A percentile compares a stretch with the other conserved stretches of the same genome.
phyloP scores from a whole-genome alignment of 495 filamentous ascomycete genomes.

The Trypethelium eluteriae region DNA sequence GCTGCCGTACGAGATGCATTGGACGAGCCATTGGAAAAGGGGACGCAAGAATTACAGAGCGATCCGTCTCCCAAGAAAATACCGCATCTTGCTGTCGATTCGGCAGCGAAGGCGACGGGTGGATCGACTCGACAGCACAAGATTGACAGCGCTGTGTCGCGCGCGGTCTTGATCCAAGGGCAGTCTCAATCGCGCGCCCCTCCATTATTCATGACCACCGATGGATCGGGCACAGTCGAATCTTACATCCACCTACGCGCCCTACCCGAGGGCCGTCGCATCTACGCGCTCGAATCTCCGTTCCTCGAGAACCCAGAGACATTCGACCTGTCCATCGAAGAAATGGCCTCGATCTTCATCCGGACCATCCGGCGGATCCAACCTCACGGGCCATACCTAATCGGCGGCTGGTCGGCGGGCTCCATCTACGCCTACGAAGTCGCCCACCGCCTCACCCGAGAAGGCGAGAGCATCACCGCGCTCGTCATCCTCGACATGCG shows the following conservation, averaged over 20 bases:
- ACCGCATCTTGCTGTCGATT: not conserved
- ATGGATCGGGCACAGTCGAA: slow-evolving; percentile 26
- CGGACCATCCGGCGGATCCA: slow-evolving; percentile 18
- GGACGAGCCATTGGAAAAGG: slow-evolving; percentile 14
- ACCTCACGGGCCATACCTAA: slow-evolving; percentile 21
- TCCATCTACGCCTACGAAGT: slow-evolving; percentile 22
- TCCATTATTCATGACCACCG: slow-evolving; percentile 20
- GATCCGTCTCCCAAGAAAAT: slow-evolving; percentile 9
- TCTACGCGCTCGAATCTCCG: slow-evolving; percentile 35
- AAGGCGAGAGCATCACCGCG: slow-evolving; percentile 19
- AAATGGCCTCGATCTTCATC: slow-evolving; percentile 22
- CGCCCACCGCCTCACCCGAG: slow-evolving; percentile 14
- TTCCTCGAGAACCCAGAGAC: slow-evolving; percentile 21
- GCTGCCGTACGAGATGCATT: slow-evolving; percentile 18
- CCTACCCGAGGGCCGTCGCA: slow-evolving; percentile 20
- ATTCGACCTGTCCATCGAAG: slow-evolving; percentile 17
- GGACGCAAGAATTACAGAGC: slow-evolving; percentile 6
- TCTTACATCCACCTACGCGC: slow-evolving; percentile 28
- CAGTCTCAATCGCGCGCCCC: slow-evolving; percentile 11
- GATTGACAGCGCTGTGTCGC: slow-evolving; percentile 10
- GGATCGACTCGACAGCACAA: slow-evolving; percentile 13
- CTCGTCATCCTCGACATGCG: slow-evolving; percentile 24
- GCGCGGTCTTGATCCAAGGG: slow-evolving; percentile 21
- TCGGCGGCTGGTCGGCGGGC: slow-evolving; percentile 23
- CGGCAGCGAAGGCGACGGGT: slow-evolving; percentile 1